phyloP scores from a whole-genome alignment of 352 stramenopile species.

The Globisporangium emineosum region DNA sequence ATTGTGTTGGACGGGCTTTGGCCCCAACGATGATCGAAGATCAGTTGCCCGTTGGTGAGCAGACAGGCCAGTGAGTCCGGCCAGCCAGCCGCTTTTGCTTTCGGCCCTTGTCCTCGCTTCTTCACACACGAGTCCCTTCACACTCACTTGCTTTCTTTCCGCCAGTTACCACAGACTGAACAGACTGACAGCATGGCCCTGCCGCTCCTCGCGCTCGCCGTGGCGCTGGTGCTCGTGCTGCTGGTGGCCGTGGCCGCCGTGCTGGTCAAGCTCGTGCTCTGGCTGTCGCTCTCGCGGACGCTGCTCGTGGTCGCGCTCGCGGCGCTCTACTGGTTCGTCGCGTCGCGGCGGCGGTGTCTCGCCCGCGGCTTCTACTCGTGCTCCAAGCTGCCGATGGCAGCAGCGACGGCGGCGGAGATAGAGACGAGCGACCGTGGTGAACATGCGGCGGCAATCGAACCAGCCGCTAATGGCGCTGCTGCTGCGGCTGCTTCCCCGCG shows the following conservation, averaged over 20 bases:
- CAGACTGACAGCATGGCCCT: too few species aligned
- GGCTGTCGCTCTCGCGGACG: conserved; percentile 25
- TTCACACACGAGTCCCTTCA: not conserved
- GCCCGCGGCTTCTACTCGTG: conserved; percentile 58
- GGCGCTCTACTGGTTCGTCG: conserved; percentile 22
- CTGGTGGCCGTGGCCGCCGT: conserved; percentile 18
- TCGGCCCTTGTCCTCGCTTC: too few species aligned
- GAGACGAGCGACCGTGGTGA: not conserved
- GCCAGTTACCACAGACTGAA: not conserved
- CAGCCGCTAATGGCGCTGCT: too few species aligned
- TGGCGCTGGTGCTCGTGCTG: conserved; percentile 24
- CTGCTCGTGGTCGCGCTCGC: conserved; percentile 14
- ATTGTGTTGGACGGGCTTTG: not conserved
- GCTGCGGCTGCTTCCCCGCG: too few species aligned
- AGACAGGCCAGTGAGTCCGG: not conserved
- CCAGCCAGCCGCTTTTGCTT: not conserved
- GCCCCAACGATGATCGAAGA: not conserved
- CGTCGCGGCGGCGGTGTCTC: conserved; percentile 21
- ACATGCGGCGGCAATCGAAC: too few species aligned
- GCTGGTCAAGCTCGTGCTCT: conserved; percentile 32
- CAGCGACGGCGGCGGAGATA: not conserved
- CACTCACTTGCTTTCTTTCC: conserved; percentile 4
- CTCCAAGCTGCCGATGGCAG: conserved; percentile 18
- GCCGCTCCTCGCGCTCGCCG: conserved; percentile 19
- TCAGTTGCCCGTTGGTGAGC: not conserved